A percentile compares a stretch with the other conserved stretches of the same genome.
Evolutionary conservation across 2,329 filamentous ascomycete species (phyloP).

Genomic region (Gliomastix tumulicola): DNA sequence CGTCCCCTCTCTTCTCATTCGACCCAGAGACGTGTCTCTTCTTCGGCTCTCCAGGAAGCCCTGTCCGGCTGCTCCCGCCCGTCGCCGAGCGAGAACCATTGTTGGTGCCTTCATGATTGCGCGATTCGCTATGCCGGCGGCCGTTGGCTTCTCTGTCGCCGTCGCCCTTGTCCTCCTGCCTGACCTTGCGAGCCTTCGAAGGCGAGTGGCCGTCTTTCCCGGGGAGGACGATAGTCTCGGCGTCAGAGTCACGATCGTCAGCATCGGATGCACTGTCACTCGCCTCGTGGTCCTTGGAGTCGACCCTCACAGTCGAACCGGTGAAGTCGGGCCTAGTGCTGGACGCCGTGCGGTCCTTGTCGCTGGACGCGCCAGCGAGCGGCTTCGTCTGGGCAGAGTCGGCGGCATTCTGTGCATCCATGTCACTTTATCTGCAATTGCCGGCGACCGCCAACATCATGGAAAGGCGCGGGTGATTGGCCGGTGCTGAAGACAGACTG

Average conservation of each 20-base stretch:
- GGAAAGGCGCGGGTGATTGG: slow-evolving; percentile 22
- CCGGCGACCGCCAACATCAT: slow-evolving; percentile 52
- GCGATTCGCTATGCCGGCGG: too few relatives aligned
- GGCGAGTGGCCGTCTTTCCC: slow-evolving; percentile 60
- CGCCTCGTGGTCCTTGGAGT: slow-evolving; percentile 6
- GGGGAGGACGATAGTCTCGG: slow-evolving; percentile 63
- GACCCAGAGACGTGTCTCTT: slow-evolving; percentile 38
- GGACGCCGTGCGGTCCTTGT: slow-evolving; percentile 26
- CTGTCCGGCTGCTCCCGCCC: not conserved
- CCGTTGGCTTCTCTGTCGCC: slow-evolving; percentile 39
- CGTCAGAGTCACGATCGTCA: slow-evolving; percentile 59
- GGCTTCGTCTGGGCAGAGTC: slow-evolving; percentile 56
- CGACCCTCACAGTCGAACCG: slow-evolving; percentile 1
- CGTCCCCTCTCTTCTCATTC: slow-evolving; percentile 27
- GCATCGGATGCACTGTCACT: slow-evolving; percentile 20
- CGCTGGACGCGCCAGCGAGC: slow-evolving; percentile 45
- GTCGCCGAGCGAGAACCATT: not conserved
- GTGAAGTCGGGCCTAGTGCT: slow-evolving; percentile 6
- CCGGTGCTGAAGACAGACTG: slow-evolving; percentile 3
- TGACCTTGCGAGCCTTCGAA: slow-evolving; percentile 56
- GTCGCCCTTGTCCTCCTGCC: slow-evolving; percentile 58
- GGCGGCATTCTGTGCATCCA: slow-evolving; percentile 63
- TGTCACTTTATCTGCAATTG: slow-evolving; percentile 52
- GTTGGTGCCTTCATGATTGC: not conserved
- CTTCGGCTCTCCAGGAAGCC: slow-evolving; percentile 21